These are phyloP conservation scores for Vitis cinerea DNA, from an alignment of 164 flowering plant species.

Conservation along the genomic window DNA sequence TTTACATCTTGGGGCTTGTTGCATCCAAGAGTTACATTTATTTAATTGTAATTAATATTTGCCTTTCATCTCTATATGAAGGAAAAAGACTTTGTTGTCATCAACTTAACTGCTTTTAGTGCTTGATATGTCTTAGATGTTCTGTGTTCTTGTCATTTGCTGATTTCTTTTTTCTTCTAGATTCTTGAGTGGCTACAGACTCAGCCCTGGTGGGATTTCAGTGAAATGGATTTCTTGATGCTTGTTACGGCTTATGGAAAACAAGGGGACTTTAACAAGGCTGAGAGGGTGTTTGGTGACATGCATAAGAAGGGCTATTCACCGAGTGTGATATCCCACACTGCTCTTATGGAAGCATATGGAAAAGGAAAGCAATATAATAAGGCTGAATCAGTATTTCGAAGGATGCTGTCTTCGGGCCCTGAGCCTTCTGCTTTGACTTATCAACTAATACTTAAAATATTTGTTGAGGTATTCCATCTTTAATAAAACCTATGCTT, in stretches of 20 bases:
- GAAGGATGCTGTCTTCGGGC: slow-evolving; percentile 88
- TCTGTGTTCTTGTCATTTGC: background rate
- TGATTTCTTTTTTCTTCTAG: slow-evolving; percentile 31
- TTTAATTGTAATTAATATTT: background rate
- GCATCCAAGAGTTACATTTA: background rate
- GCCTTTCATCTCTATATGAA: background rate
- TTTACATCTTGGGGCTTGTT: background rate
- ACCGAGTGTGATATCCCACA: slow-evolving; percentile 77
- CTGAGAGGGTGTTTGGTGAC: slow-evolving; percentile 61
- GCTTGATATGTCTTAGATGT: background rate
- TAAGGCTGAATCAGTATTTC: slow-evolving; percentile 85
- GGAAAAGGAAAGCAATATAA: slow-evolving; percentile 79
- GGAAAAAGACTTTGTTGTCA: background rate
- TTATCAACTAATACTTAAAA: slow-evolving; percentile 89
- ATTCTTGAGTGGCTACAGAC: slow-evolving; percentile 92
- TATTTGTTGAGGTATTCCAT: slow-evolving; percentile 69
- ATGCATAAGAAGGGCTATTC: slow-evolving; percentile 78
- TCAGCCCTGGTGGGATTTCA: slow-evolving; percentile 96
- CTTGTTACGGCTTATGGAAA: slow-evolving; percentile 95
- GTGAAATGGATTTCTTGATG: slow-evolving; percentile 88
- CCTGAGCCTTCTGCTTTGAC: slow-evolving; percentile 95
- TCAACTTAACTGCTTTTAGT: background rate
- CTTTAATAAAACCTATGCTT: background rate
- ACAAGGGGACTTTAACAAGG: slow-evolving; percentile 74
- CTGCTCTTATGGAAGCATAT: slow-evolving; percentile 98